Evolutionary conservation across 2,329 filamentous ascomycete species (phyloP), one percentile per base, ranked within the genome.

Genomic region (Fusarium annulatum): DNA sequence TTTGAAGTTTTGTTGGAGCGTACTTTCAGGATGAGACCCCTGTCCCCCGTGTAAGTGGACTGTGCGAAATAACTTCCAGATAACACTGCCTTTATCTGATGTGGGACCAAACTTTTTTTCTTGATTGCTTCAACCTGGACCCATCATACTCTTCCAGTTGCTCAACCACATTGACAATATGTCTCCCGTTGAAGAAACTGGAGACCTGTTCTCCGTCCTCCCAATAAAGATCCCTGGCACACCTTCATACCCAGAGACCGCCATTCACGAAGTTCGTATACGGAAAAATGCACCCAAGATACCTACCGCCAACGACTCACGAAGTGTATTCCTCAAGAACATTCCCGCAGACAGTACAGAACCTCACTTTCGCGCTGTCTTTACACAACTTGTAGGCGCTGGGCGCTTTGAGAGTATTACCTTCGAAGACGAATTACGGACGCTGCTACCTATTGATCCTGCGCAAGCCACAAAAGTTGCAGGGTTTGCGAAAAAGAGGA

Each of bases 281-380:
- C 94, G 94, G 74, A 90, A 90, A 62, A 95, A 98, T 82, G 88
- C 91, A 51, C 95, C 96, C 69, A 94, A 93, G 83, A 88, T 93
- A 45, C 90, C 93, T 19, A 93, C 92, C 12, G 86, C 88, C 61
- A 88, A 93, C 81, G 93, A 96, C 76, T 85, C 90, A 21, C 91
- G 95, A 76, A 95, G 93, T 69, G 87, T 99, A 23, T 99, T 97
- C 83, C 81, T 97, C n/a, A 93, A 95, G 72, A 98, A 99, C 78
- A 85, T 97, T 2, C 96, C 96, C 11, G 87, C 92, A 71, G 95
- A 98, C 80, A 92, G 94, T 67, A 97, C 94, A 9, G 91, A 94
- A 64, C 82, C 86, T 2, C 93, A 95, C 77, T 87, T 98, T 46
- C 91, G 94, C 49, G 87, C 91, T 46, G 84, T 98, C 0, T 97